Evolutionary conservation across 2,329 filamentous ascomycete genomes (phyloP), one percentile per base, ranked within the genome.

Genomic region (Xenoacremonium recifei): DNA sequence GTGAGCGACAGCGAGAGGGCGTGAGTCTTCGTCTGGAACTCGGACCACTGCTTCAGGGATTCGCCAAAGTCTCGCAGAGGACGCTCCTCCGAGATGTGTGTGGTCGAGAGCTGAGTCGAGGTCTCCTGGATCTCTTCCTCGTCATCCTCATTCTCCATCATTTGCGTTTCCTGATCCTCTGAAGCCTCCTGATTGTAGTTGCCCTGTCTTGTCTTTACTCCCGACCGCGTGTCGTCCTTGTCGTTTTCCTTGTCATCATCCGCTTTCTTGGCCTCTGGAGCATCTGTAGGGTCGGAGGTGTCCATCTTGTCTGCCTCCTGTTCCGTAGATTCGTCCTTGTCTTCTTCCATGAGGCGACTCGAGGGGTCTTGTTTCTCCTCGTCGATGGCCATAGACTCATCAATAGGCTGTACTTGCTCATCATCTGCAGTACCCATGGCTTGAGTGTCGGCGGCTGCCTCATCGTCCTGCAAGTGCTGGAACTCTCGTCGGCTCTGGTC

Each of bases 321-420:
- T 13, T 73, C 67, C 37, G 74, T 68, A 12, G 71, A 65, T 31
- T 54, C 57, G 3, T 76, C 67, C n/a, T 77, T 70, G 11, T 74
- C 69, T 39, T 81, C 80, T 2, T 82, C 78, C 59, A 84, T 68
- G 21, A 73, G 51, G 16, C 67, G 70, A 42, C 65, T 70, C 11
- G 65, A 59, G 2, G 65, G 53, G 39, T 79, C 73, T 41, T 82
- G 75, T 45, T 77, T 76, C 37, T 85, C 79, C 18, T 85, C 77
- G 40, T 95, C 88, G 43, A 96, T 81, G 2, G 87, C 91, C 80
- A 95, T 93, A 36, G 87, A 82, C 53, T 96, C 87, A 58, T 97
- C 89, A 41, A 99, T 77, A 6, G 87, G 84, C 53, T 84, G 84
- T 3, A 87, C 87, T 62, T 96, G 88, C 19, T 99, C 92, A 49